Evolutionary conservation across 306 rosid species (phyloP).

Genomic region (Quercus mongolica): DNA sequence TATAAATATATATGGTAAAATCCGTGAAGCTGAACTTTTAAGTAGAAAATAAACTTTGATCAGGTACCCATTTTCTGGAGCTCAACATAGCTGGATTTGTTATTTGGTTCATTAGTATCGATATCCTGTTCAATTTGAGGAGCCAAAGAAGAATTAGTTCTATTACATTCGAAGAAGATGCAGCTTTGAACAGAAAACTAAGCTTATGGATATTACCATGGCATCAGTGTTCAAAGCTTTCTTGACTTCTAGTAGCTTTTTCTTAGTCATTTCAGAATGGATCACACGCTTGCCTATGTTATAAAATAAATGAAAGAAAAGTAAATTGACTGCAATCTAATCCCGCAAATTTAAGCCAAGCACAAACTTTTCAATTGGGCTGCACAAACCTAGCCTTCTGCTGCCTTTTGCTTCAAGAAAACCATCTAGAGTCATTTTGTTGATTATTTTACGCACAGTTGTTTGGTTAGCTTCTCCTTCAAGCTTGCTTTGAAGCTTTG

Average conservation of each 20-base stretch:
- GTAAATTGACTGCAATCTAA: neutral
- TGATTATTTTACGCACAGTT: constrained; percentile 65
- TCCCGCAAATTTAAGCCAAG: neutral
- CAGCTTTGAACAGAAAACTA: neutral
- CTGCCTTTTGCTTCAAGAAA: constrained; percentile 70
- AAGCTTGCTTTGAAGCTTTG: constrained; percentile 76
- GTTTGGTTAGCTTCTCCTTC: constrained; percentile 67
- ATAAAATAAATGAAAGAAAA: neutral
- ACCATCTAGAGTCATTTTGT: constrained; percentile 76
- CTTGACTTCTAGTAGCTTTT: constrained; percentile 66
- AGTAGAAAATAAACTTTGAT: constrained; percentile 2
- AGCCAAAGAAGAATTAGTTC: neutral
- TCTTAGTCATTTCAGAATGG: constrained; percentile 67
- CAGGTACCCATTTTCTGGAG: constrained; percentile 37
- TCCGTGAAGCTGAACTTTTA: neutral
- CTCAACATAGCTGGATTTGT: constrained; percentile 32
- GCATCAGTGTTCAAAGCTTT: constrained; percentile 52
- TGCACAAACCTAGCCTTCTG: constrained; percentile 63
- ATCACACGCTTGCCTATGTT: constrained; percentile 79
- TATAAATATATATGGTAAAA: neutral
- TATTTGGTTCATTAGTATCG: constrained; percentile 41
- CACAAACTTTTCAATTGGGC: neutral
- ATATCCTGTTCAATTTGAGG: constrained; percentile 52
- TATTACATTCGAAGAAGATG: constrained; percentile 2
- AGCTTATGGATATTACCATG: constrained; percentile 45